Evolutionary conservation across 1,284 basidiomycete genomes (phyloP).

Genomic region (Bondarzewia mesenterica): DNA sequence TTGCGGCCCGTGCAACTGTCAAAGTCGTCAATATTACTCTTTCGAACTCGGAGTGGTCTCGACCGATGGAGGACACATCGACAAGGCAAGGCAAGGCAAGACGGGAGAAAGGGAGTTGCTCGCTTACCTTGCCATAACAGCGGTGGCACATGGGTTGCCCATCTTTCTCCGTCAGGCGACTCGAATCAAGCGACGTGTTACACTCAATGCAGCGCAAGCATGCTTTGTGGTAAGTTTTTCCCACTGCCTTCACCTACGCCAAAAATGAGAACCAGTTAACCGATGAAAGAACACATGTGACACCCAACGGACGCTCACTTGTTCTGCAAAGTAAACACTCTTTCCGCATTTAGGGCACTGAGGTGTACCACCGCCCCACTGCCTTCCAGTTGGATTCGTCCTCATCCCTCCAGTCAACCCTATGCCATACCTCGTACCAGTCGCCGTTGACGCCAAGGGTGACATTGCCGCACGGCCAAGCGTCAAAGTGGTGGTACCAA

Average conservation of each 20-base stretch:
- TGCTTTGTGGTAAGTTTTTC: conserved; percentile 69
- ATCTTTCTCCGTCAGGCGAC: conserved; percentile 63
- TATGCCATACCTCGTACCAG: conserved; percentile 44
- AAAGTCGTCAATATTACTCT: not conserved
- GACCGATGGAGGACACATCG: not conserved
- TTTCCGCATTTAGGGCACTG: conserved; percentile 49
- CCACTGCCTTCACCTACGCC: conserved; percentile 59
- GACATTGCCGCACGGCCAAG: conserved; percentile 8
- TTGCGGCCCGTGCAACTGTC: conserved; percentile 60
- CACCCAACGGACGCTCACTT: conserved; percentile 25
- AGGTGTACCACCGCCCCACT: conserved; percentile 39
- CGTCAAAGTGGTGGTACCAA: conserved; percentile 1
- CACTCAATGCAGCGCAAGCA: conserved; percentile 69
- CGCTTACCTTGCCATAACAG: conserved; percentile 66
- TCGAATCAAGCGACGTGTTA: conserved; percentile 56
- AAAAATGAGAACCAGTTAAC: not conserved
- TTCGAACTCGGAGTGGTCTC: not conserved
- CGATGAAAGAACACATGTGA: not conserved
- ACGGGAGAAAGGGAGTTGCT: not conserved
- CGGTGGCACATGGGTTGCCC: conserved; percentile 59
- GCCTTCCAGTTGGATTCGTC: conserved; percentile 22
- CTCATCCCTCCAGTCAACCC: conserved; percentile 27
- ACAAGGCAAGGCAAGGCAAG: not conserved
- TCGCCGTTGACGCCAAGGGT: conserved; percentile 31
- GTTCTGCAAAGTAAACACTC: conserved; percentile 59